Base-by-base conservation (phyloP, 805 yeast genomes). In the Kodamaea laetipori region DNA sequence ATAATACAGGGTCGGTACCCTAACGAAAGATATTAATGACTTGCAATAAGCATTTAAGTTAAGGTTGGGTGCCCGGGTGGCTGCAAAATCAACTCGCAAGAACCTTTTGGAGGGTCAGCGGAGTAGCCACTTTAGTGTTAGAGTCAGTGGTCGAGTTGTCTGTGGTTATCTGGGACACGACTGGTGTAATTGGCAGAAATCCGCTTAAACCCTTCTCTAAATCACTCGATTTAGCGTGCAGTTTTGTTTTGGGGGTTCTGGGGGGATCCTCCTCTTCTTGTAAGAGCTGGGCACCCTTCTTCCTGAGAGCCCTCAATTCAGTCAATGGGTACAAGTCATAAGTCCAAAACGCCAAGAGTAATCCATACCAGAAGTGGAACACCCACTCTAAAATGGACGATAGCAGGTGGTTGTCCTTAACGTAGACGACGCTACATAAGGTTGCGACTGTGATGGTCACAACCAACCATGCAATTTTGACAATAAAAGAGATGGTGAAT, bases 351-450 rank as follows among this genome's bases (percentile, higher is more conserved):
- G 57, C 60, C 44, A 57, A 40, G 26, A 60, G 48, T 17, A 56
- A 45, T 3, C 61, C 60, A 43, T 60, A 60, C 60, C 60, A 58
- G 40, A 58, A 52, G 44, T 59, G 62, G 54, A 59, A 56, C n/a
- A 45, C 38, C 64, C 64, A 59, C 39, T 59, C 64, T 27, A 59
- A 48, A 6, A 55, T 36, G 13, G 54, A 50, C n/a, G 60, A 52
- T 16, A 51, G 45, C 18, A 45, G 48, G 34, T 48, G 42, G 25
- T 53, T 41, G 10, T 41, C 49, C 27, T 39, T 48, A n/a, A 53
- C 60, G 39, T 56, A 57, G 43, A 57, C 57, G 7, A 44, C 55
- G 43, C 58, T 49, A 33, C 56, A 50, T 9, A 46, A 45, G 12
- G 53, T 46, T 5, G 61, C 61, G n/a, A 55, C 45, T 2, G 49